A percentile compares a stretch with the other conserved stretches of the same genome.
Evolutionary conservation across 805 yeast species (phyloP).

Genomic region (Candida hungchunana): DNA sequence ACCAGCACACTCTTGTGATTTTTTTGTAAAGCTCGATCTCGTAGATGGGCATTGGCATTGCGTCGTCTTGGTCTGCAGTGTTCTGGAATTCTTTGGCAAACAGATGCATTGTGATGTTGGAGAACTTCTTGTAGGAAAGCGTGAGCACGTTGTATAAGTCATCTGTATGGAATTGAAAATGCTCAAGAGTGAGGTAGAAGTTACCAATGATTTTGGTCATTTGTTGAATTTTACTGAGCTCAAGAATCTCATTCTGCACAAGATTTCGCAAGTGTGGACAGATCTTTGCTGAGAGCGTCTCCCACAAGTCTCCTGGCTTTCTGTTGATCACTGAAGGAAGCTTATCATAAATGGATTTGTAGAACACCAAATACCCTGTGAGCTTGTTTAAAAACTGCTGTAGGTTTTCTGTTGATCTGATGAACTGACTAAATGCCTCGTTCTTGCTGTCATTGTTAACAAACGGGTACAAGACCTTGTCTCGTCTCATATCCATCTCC

Average conservation of each 20-base stretch:
- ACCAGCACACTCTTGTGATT: conserved; percentile 67
- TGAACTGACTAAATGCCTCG: conserved; percentile 24
- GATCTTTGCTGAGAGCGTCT: conserved; percentile 54
- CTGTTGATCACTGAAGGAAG: conserved; percentile 55
- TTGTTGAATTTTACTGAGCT: conserved; percentile 42
- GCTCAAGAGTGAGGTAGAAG: conserved; percentile 72
- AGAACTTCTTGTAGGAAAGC: conserved; percentile 53
- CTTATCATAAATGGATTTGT: conserved; percentile 61
- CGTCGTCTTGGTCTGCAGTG: conserved; percentile 73
- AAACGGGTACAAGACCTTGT: conserved; percentile 63
- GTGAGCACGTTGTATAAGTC: conserved; percentile 61
- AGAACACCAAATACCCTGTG: conserved; percentile 74
- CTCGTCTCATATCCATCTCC: conserved; percentile 69
- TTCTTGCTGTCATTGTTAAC: conserved; percentile 39
- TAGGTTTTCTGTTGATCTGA: conserved; percentile 37
- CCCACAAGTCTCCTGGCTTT: conserved; percentile 68
- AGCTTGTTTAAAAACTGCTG: conserved; percentile 56
- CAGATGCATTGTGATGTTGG: conserved; percentile 47
- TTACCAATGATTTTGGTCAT: conserved; percentile 51
- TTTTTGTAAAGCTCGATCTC: conserved; percentile 56
- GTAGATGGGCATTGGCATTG: conserved; percentile 78
- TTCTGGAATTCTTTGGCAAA: conserved; percentile 60
- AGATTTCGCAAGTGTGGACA: conserved; percentile 53
- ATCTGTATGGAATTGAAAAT: conserved; percentile 55
- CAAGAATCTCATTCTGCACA: conserved; percentile 37